Percentiles rank a stretch among this genome's conserved stretches.
phyloP scores from a whole-genome alignment of 805 yeast species.

The Saturnispora bothae region DNA sequence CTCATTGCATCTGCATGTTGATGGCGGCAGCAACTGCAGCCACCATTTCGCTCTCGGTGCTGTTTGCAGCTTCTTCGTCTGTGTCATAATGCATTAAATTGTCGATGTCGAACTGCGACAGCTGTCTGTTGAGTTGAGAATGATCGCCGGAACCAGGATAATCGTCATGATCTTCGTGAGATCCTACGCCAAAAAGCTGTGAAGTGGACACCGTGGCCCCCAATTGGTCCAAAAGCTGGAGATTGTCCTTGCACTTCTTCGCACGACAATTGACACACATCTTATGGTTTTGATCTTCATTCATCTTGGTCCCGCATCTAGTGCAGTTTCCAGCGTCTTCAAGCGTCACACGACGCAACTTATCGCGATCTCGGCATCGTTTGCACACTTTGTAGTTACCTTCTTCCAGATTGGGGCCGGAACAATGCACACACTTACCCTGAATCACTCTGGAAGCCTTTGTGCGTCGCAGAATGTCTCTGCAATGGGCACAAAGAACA shows the following conservation, averaged over 20 bases:
- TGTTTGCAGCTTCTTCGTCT: constrained; percentile 13
- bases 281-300: constrained; percentile 41
- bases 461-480: constrained; percentile 41
- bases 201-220: too few species aligned
- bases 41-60: constrained; percentile 9
- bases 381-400: constrained; percentile 52
- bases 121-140: constrained; percentile 24
- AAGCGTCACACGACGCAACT: constrained; percentile 42
- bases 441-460: constrained; percentile 50
- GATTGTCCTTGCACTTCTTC: constrained; percentile 30
- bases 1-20: neutral
- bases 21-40: constrained; percentile 16
- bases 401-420: constrained; percentile 41
- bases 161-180: constrained; percentile 1
- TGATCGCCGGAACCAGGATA: constrained; percentile 15
- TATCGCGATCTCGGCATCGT: constrained; percentile 54
- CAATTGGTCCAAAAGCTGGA: too few species aligned
- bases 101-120: constrained; percentile 19
- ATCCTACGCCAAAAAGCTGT: too few species aligned
- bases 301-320: constrained; percentile 45
- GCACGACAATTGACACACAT: constrained; percentile 46
- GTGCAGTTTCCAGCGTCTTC: constrained; percentile 53
- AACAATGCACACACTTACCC: constrained; percentile 61
- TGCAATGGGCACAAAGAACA: constrained; percentile 52
- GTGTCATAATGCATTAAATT: constrained; percentile 5